phyloP scores from a whole-genome alignment of 305 asterid species.

The Fraxinus dipetala region DNA sequence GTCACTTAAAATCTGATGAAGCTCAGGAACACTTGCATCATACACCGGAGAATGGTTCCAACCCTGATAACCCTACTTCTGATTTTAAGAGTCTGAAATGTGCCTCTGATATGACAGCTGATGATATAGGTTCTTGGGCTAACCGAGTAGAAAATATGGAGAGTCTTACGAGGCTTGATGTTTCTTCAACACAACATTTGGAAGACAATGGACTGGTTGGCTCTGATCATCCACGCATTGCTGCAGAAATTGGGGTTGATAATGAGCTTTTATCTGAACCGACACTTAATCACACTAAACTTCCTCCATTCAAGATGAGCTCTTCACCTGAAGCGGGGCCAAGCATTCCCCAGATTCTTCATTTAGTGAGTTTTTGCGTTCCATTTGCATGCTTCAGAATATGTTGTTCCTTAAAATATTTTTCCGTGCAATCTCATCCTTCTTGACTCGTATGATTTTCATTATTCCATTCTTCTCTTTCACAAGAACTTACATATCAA shows the following conservation, averaged over 20 bases:
- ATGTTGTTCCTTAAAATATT: neutral
- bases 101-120: slow-evolving; percentile 41
- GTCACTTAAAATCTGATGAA: slow-evolving; percentile 58
- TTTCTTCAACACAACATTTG: slow-evolving; percentile 43
- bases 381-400: slow-evolving; percentile 18
- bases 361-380: slow-evolving; percentile 59
- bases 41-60: slow-evolving; percentile 42
- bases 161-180: slow-evolving; percentile 41
- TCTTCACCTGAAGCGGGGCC: slow-evolving; percentile 61
- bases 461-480: neutral
- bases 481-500: neutral
- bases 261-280: slow-evolving; percentile 51
- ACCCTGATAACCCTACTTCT: slow-evolving; percentile 43
- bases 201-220: slow-evolving; percentile 60
- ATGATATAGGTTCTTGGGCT: slow-evolving; percentile 48
- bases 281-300: slow-evolving; percentile 34
- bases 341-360: slow-evolving; percentile 95
- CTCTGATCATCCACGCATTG: slow-evolving; percentile 45
- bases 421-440: neutral
- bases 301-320: slow-evolving; percentile 47
- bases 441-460: neutral
- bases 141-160: slow-evolving; percentile 23
- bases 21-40: slow-evolving; percentile 45
- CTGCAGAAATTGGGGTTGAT: slow-evolving; percentile 44
- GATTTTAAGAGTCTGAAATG: slow-evolving; percentile 50